phyloP scores from a whole-genome alignment of 768 basidiomycete species.

The Phlegmacium glaucopus region DNA sequence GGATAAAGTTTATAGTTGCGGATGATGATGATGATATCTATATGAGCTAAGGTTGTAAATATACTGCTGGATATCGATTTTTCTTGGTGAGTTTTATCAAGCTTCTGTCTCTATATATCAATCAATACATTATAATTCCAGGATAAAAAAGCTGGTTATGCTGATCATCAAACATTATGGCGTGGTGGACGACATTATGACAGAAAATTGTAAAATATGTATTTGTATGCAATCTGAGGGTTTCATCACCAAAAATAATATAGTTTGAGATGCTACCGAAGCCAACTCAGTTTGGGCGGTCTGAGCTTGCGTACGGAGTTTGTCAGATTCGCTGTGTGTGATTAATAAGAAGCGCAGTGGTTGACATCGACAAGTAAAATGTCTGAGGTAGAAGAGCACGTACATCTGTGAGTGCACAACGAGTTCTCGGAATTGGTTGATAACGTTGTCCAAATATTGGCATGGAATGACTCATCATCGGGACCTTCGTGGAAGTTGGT shows the following conservation, averaged over 20 bases:
- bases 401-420: slow-evolving; percentile 82
- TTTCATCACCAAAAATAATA: too few relatives aligned
- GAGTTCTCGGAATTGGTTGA: slow-evolving; percentile 89
- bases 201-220: too few relatives aligned
- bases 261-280: slow-evolving; percentile 78
- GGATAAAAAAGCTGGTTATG: too few relatives aligned
- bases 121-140: too few relatives aligned
- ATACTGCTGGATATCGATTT: too few relatives aligned
- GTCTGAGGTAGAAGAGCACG: slow-evolving; percentile 7
- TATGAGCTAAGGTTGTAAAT: too few relatives aligned
- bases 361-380: not conserved
- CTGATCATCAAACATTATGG: too few relatives aligned
- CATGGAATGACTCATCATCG: slow-evolving; percentile 80
- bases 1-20: not conserved
- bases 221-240: too few relatives aligned
- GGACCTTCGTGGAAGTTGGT: slow-evolving; percentile 61
- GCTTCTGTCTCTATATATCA: too few relatives aligned
- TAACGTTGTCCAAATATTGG: slow-evolving; percentile 84
- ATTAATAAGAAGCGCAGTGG: not conserved
- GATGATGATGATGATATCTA: slow-evolving; percentile 1
- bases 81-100: too few relatives aligned
- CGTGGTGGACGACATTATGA: too few relatives aligned
- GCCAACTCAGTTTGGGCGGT: slow-evolving; percentile 82
- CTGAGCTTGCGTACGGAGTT: slow-evolving; percentile 79
- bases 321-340: slow-evolving; percentile 76